phyloP scores from a whole-genome alignment of 345 rosid species.

The Firmiana major region DNA sequence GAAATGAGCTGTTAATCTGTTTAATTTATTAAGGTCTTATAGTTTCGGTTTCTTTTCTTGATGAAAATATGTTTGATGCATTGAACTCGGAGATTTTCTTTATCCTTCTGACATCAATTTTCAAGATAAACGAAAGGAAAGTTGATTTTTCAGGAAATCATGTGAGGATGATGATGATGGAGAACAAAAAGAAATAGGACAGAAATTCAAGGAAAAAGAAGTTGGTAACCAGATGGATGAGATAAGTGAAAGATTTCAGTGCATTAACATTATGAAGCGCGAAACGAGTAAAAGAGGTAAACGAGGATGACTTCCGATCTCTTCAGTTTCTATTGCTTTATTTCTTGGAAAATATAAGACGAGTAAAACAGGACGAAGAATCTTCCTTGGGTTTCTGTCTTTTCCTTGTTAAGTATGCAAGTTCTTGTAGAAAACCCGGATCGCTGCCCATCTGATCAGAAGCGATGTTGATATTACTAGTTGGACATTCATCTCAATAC shows the following conservation, averaged over 20 bases:
- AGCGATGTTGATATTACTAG: neutral
- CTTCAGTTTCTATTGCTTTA: neutral
- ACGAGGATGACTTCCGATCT: neutral
- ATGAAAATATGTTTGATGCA: neutral
- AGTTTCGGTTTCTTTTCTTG: neutral
- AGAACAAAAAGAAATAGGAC: neutral
- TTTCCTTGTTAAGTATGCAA: neutral
- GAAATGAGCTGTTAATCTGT: neutral
- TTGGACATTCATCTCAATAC: neutral
- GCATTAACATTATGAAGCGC: conserved; percentile 11
- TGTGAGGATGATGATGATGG: neutral
- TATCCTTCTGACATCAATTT: neutral
- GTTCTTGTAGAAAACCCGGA: neutral
- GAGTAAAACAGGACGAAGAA: neutral
- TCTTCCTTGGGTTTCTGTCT: neutral
- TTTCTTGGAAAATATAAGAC: neutral
- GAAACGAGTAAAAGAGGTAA: conserved; percentile 7
- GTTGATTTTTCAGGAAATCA: neutral
- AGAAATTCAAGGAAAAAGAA: neutral
- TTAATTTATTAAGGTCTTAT: neutral
- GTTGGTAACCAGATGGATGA: neutral
- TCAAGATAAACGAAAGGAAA: neutral
- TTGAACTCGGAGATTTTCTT: neutral
- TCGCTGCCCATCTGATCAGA: neutral
- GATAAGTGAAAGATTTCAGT: neutral